Percentiles rank a stretch among this genome's conserved stretches.
These are phyloP conservation scores for Fusarium odoratissimum DNA, from an alignment of 2,329 filamentous ascomycete species.

Conservation along the genomic window DNA sequence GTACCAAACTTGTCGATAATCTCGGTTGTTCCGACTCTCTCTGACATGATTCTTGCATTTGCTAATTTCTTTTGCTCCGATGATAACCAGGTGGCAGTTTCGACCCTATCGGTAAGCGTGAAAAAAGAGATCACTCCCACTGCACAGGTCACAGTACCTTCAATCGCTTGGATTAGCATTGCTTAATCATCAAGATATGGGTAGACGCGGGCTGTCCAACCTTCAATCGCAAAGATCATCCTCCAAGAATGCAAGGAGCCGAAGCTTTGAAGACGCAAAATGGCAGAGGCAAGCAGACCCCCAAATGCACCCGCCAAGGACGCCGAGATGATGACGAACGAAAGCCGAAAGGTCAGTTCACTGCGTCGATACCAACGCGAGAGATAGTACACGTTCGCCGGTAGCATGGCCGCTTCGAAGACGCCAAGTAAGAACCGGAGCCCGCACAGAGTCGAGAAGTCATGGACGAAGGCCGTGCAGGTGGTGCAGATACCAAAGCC, in stretches of 20 bases:
- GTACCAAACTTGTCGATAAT: not conserved
- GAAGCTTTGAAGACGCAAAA: not conserved
- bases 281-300: not conserved
- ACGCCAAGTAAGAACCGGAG: not conserved
- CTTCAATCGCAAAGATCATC: not conserved
- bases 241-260: conserved; percentile 1
- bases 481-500: not conserved
- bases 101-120: not conserved
- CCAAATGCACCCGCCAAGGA: not conserved
- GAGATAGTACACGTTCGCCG: not conserved
- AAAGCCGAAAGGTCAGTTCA: conserved; percentile 2
- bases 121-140: not conserved
- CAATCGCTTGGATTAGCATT: not conserved
- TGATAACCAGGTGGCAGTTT: not conserved
- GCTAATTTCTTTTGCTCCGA: not conserved
- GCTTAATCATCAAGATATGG: not conserved
- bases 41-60: not conserved
- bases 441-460: not conserved
- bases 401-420: not conserved
- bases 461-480: not conserved
- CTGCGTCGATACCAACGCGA: not conserved
- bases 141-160: not conserved
- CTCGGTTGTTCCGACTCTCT: not conserved
- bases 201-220: not conserved
- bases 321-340: not conserved